A percentile compares a stretch with the other conserved stretches of the same genome.
These are phyloP conservation scores for Alternaria gaisen DNA, from an alignment of 2,329 filamentous ascomycete species.

Conservation along the genomic window DNA sequence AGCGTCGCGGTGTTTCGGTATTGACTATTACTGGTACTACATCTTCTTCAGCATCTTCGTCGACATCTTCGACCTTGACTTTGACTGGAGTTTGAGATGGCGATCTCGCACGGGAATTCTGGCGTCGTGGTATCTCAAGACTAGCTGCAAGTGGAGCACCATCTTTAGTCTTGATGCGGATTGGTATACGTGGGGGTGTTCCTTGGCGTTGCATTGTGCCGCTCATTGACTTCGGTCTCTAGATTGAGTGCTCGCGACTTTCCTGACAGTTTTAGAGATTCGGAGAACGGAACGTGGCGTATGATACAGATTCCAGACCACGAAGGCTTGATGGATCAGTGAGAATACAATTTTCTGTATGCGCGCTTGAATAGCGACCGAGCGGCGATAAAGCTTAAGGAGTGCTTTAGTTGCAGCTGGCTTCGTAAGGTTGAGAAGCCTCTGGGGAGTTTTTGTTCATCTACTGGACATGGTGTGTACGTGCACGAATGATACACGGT, in stretches of 20 bases:
- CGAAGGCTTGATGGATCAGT: not conserved
- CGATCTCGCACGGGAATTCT: not conserved
- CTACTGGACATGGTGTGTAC: not conserved
- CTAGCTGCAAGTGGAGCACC: not conserved
- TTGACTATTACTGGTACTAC: not conserved
- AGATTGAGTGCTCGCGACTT: not conserved
- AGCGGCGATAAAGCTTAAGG: too few species aligned
- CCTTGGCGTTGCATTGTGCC: not conserved
- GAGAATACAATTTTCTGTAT: not conserved
- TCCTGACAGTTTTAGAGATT: not conserved
- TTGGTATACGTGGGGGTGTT: not conserved
- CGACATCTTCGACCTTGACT: not conserved
- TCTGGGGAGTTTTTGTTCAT: not conserved
- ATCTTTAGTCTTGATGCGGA: not conserved
- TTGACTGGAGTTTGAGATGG: not conserved
- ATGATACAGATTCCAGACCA: not conserved
- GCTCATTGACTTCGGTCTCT: not conserved
- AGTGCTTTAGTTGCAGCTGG: not conserved
- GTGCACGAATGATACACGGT: not conserved
- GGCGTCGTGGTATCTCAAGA: not conserved
- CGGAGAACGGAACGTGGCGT: not conserved
- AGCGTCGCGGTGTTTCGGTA: not conserved
- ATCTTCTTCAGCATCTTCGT: not conserved
- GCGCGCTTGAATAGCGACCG: not conserved
- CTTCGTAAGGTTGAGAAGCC: not conserved